Base-by-base conservation (phyloP, 352 stramenopile genomes). In the Phytophthora capsici region DNA sequence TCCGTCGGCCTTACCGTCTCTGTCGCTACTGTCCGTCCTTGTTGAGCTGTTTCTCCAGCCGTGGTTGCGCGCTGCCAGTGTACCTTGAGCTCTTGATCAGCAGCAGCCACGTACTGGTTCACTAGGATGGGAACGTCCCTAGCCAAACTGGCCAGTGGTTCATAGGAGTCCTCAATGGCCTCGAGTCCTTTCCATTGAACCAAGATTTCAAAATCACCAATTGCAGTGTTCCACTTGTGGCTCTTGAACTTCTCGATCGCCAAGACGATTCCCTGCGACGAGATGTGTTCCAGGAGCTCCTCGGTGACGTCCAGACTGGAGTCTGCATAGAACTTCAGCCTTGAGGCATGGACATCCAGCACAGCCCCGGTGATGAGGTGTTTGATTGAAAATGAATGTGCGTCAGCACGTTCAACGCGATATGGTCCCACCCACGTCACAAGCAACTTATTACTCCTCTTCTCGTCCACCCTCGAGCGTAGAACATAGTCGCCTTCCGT, bases 391-490 rank as follows among this genome's bases (percentile, higher is more conserved):
- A 69, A 69, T 2, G 61, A 69, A 22, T 69, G 52, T n/a, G 36
- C 8, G 28, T 69, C 46, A 2, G 46, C 52, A 3, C 46, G 52
- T 0, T 48, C 25, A 3, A 69, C 47, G 4, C 19, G 8, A n/a
- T 65, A 64, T 3, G 51, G 51, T 6, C 36, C 60, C n/a, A 52
- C 10, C 60, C 60, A 62, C 2, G 45, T 68, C 14, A 68, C 60
- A 6, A 47, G 60, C 0, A 62, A 25, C 25, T 68, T 68, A 37
- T 62, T 62, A 9, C 23, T n/a, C 1, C 28, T 30, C 5, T 44
- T 68, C 38, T 61, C 44, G 22, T 62, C 36, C 2, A 68, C 50
- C 1, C 59, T 32, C 5, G 51, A 62, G 2, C 44, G 43, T 6
- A 68, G 4, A 6, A 62, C 60, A 6, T 54, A 63, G 34, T 62